Evolutionary conservation across 352 stramenopile species (phyloP), one percentile per base, ranked within the genome.

Genomic region (Poterioochromonas sp.): DNA sequence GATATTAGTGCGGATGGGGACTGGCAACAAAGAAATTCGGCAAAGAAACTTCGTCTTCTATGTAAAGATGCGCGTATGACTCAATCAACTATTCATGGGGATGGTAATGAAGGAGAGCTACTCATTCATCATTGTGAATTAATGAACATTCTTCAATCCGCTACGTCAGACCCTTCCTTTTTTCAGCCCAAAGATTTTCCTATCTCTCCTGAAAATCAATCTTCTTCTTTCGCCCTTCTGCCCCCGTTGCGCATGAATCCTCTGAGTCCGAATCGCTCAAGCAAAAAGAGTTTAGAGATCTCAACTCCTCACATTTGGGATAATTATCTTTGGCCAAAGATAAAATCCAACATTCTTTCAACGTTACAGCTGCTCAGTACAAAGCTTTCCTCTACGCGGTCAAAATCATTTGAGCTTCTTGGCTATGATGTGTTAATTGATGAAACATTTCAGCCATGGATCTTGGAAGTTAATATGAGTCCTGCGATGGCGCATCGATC

Each of bases 351-450:
- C 1, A 71, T 71, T 8, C 2, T 32, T 12, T 11, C 62, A 47
- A 22, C 26, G 32, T 29, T 71, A n/a, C 8, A 71, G 32, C 1
- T 20, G 1, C 1, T 29, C 15, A 3, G 2, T 11, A 2, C 11
- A 1, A 18, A n/a, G 43, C 2, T 74, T 2, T n/a, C n/a, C n/a
- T 40, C 20, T 39, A 34, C 5, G 8, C 37, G 65, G 0, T 11
- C 2, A 2, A 35, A 62, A 34, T 76, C 40, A 29, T 63, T 76
- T 41, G 43, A 76, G 37, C 62, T 76, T 29, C 40, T 76, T 37
- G 68, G 68, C 2, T 76, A 40, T 44, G 68, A 76, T 41, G 34
- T 76, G 3, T 22, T 76, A 41, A 47, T 76, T 11, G 68, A 76
- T 76, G 40, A 60, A 20, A 37, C 26, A 29, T 32, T 62, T 1